Percentiles rank a stretch among this genome's conserved stretches.
These are phyloP conservation scores for Hemileccinum rubropunctum DNA, from an alignment of 768 basidiomycete species.

Conservation along the genomic window DNA sequence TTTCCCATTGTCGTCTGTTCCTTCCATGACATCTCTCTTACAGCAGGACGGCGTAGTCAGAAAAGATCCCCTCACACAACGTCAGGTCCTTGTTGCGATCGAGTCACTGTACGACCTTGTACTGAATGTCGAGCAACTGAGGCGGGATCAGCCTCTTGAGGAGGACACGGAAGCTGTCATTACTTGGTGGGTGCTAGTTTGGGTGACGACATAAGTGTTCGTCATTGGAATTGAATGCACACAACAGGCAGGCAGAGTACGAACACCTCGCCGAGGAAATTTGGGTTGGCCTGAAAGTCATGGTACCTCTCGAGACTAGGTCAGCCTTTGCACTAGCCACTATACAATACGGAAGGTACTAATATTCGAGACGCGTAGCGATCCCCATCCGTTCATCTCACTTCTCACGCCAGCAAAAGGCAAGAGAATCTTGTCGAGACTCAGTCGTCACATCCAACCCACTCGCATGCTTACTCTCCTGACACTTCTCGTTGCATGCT, in stretches of 20 bases:
- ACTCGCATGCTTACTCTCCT: slow-evolving; percentile 83
- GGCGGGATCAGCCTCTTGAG: slow-evolving; percentile 69
- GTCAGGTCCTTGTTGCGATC: slow-evolving; percentile 73
- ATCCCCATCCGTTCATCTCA: slow-evolving; percentile 96
- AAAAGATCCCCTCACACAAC: slow-evolving; percentile 72
- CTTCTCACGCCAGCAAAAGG: slow-evolving; percentile 87
- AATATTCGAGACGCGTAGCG: slow-evolving; percentile 41
- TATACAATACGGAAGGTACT: neutral
- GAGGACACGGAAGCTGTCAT: slow-evolving; percentile 42
- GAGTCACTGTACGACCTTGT: slow-evolving; percentile 86
- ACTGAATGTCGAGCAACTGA: slow-evolving; percentile 80
- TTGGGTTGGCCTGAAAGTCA: slow-evolving; percentile 82
- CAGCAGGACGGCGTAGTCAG: slow-evolving; percentile 63
- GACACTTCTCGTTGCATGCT: slow-evolving; percentile 91
- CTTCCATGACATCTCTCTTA: neutral
- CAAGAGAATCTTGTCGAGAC: slow-evolving; percentile 86
- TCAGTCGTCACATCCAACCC: slow-evolving; percentile 77
- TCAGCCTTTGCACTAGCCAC: slow-evolving; percentile 27
- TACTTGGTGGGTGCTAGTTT: slow-evolving; percentile 42
- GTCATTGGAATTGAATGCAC: slow-evolving; percentile 2
- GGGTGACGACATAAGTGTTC: neutral
- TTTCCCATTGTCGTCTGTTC: neutral
- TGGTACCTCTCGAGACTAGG: slow-evolving; percentile 93
- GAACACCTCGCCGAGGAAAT: slow-evolving; percentile 61
- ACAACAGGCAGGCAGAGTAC: slow-evolving; percentile 58